A percentile compares a stretch with the other conserved stretches of the same genome.
Evolutionary conservation across 306 rosid species (phyloP).

Genomic region (Urtica urens): DNA sequence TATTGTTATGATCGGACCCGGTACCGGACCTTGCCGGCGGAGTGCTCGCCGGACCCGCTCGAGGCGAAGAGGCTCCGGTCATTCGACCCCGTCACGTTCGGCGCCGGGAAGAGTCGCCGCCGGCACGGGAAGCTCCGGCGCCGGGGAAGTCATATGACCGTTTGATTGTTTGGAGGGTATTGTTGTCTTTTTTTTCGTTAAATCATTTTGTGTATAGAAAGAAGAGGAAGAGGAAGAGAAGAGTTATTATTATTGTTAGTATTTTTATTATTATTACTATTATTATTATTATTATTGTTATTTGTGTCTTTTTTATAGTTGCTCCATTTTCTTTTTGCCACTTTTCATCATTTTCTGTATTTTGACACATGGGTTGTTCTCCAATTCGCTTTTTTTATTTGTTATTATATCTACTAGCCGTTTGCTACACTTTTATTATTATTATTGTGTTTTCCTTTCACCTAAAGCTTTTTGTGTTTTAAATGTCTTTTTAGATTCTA

Average conservation of each 20-base stretch:
- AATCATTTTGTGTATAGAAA: conserved; percentile 30
- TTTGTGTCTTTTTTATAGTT: too few relatives aligned
- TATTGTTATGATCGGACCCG: conserved; percentile 67
- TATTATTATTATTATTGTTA: too few relatives aligned
- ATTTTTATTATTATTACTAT: too few relatives aligned
- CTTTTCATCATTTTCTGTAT: too few relatives aligned
- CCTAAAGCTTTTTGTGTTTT: too few relatives aligned
- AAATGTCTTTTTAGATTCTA: too few relatives aligned
- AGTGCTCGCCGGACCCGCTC: conserved; percentile 56
- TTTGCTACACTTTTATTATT: too few relatives aligned
- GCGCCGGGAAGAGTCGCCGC: conserved; percentile 49
- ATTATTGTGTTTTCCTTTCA: too few relatives aligned
- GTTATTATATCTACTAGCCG: too few relatives aligned
- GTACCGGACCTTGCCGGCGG: conserved; percentile 56
- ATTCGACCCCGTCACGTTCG: conserved; percentile 69
- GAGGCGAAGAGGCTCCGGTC: conserved; percentile 60
- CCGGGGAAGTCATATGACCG: conserved; percentile 14
- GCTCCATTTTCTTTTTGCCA: too few relatives aligned
- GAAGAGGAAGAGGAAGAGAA: conserved; percentile 14
- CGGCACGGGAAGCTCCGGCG: conserved; percentile 41
- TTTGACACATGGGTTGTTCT: too few relatives aligned
- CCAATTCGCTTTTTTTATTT: too few relatives aligned
- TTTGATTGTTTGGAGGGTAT: background rate
- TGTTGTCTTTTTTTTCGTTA: background rate
- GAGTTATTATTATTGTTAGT: conserved; percentile 32